Conservation (phyloP, 768 basidiomycete species). For the Galerina marginata region DNA sequence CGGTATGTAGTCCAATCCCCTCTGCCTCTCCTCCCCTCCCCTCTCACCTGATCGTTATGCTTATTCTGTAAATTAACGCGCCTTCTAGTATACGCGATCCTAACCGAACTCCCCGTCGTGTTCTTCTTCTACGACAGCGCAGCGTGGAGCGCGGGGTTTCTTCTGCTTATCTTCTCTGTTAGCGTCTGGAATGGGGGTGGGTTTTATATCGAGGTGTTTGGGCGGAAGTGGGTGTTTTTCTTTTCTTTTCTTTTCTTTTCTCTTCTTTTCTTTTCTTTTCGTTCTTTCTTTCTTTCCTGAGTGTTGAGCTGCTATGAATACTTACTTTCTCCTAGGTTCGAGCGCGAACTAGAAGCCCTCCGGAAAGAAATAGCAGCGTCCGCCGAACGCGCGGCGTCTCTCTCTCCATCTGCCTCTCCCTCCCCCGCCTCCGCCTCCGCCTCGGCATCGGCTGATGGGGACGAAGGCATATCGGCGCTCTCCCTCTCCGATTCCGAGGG, state of each 20-base stretch:
- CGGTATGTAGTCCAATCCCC: not conserved
- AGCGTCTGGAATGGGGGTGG: constrained; percentile 97
- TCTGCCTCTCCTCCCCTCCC: not conserved
- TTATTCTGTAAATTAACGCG: too few species aligned
- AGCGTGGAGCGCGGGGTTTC: constrained; percentile 76
- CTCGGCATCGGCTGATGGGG: constrained; percentile 40
- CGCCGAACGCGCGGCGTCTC: constrained; percentile 43
- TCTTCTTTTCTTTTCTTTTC: not conserved
- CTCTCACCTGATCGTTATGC: too few species aligned
- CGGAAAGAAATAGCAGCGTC: constrained; percentile 88
- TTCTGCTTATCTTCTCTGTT: constrained; percentile 81
- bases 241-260: not conserved
- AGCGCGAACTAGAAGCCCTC: constrained; percentile 87
- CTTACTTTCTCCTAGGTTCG: constrained; percentile 63
- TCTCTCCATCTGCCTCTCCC: not conserved
- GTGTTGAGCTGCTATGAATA: constrained; percentile 9
- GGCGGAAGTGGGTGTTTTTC: constrained; percentile 74
- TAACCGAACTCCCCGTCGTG: constrained; percentile 87
- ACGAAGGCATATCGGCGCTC: constrained; percentile 46
- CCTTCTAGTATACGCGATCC: constrained; percentile 81
- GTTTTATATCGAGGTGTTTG: constrained; percentile 96
- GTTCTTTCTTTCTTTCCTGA: constrained; percentile 1
- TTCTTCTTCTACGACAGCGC: constrained; percentile 83
- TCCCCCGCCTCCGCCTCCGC: constrained; percentile 50
- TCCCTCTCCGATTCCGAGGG: constrained; percentile 25